Conservation (phyloP, 75 land plant genomes). For the Chamaecyparis obtusa region DNA sequence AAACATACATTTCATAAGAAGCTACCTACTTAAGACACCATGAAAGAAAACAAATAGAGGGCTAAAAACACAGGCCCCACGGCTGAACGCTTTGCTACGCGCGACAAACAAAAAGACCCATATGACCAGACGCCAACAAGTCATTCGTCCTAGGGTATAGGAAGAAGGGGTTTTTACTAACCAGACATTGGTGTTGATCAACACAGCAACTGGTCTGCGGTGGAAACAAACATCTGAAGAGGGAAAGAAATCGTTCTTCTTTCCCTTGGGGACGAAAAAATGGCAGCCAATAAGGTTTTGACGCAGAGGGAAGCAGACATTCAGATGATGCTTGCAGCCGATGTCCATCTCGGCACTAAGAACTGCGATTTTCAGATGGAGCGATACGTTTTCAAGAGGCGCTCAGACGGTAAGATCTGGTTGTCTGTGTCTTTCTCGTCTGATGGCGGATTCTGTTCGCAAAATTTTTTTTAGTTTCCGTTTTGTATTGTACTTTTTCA, state of each 20-base stretch:
- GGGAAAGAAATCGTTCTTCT: neutral
- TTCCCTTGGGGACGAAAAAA: neutral
- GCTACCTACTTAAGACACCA: no score
- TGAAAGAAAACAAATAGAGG: no score
- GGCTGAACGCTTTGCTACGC: no score
- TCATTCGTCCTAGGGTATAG: neutral
- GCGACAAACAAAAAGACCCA: neutral
- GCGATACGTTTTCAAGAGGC: constrained; percentile 69
- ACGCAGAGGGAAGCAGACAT: constrained; percentile 63
- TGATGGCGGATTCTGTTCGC: neutral
- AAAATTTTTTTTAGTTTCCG: neutral
- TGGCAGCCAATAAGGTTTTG: constrained; percentile 7
- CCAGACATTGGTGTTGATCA: neutral
- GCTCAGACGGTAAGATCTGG: constrained; percentile 49
- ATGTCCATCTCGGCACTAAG: constrained; percentile 76
- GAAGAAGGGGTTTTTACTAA: neutral
- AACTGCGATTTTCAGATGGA: constrained; percentile 88
- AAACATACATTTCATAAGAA: no score
- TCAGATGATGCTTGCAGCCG: constrained; percentile 84
- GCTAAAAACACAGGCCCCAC: no score
- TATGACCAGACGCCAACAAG: neutral
- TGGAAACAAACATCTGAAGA: neutral
- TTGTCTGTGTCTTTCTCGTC: neutral
- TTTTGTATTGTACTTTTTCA: neutral
- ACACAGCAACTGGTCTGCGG: neutral